A percentile compares a stretch with the other conserved stretches of the same genome.
These are phyloP conservation scores for Ogataea angusta DNA, from an alignment of 805 yeast species.

Conservation along the genomic window DNA sequence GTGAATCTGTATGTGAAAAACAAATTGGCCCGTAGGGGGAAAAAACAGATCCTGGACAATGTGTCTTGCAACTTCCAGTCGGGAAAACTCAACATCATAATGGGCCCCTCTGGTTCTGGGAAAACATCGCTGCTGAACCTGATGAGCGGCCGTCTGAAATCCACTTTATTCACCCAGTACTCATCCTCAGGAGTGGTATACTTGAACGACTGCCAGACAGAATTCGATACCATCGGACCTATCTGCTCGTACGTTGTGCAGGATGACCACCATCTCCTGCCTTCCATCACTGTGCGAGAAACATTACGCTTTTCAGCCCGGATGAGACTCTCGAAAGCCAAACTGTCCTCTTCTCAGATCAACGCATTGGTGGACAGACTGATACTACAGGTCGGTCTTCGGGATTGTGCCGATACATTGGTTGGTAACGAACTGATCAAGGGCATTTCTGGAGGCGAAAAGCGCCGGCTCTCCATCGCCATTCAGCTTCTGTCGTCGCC, in stretches of 20 bases:
- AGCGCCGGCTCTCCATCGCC: constrained; percentile 79
- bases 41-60: constrained; percentile 39
- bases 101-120: constrained; percentile 84
- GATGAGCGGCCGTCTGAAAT: constrained; percentile 55
- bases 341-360: constrained; percentile 39
- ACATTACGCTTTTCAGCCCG: constrained; percentile 71
- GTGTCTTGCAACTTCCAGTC: constrained; percentile 52
- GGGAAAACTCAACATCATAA: constrained; percentile 62
- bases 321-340: constrained; percentile 51
- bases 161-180: constrained; percentile 29
- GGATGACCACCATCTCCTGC: constrained; percentile 68
- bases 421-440: constrained; percentile 58
- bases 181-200: constrained; percentile 40
- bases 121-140: constrained; percentile 65
- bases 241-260: constrained; percentile 78
- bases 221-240: constrained; percentile 33
- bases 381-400: constrained; percentile 65
- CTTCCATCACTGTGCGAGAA: constrained; percentile 74
- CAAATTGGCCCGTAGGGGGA: constrained; percentile 15
- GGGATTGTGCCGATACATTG: constrained; percentile 73
- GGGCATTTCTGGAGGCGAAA: constrained; percentile 78
- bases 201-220: constrained; percentile 37
- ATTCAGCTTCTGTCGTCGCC: constrained; percentile 74
- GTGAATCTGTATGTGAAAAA: constrained; percentile 25
- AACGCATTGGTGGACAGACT: constrained; percentile 47